These are phyloP conservation scores for Trifolium fragiferum DNA, from an alignment of 306 rosid genomes.

Conservation along the genomic window DNA sequence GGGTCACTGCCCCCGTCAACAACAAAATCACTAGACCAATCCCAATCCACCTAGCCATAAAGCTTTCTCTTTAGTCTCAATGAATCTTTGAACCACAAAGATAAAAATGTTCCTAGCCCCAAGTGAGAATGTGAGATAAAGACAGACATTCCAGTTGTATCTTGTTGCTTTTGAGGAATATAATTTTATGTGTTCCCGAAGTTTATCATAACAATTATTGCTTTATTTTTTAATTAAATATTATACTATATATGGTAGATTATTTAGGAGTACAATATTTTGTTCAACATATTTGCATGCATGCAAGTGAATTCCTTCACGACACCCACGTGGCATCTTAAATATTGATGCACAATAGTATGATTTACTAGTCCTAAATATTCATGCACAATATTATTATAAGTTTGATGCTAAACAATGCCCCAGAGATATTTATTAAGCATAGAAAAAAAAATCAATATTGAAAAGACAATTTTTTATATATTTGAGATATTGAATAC, in stretches of 20 bases:
- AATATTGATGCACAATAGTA: constrained; percentile 19
- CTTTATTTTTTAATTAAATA: constrained; percentile 25
- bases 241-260: constrained; percentile 13
- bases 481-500: too few species aligned
- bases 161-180: constrained; percentile 97
- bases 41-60: constrained; percentile 51
- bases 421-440: too few species aligned
- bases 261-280: neutral
- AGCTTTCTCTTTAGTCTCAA: constrained; percentile 36
- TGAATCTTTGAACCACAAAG: constrained; percentile 38
- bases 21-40: constrained; percentile 75
- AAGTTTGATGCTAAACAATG: too few species aligned
- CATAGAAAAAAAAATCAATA: too few species aligned
- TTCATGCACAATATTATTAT: too few species aligned
- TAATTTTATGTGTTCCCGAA: constrained; percentile 60
- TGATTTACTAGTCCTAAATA: too few species aligned
- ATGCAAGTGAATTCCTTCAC: constrained; percentile 66
- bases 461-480: too few species aligned
- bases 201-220: constrained; percentile 56
- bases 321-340: constrained; percentile 78
- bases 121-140: constrained; percentile 50
- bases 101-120: constrained; percentile 52
- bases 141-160: constrained; percentile 98
- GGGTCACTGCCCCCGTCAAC: constrained; percentile 53
- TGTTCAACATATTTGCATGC: constrained; percentile 56